These are phyloP conservation scores for Francoa sonchifolia DNA, from an alignment of 441 rosid genomes.

Conservation along the genomic window DNA sequence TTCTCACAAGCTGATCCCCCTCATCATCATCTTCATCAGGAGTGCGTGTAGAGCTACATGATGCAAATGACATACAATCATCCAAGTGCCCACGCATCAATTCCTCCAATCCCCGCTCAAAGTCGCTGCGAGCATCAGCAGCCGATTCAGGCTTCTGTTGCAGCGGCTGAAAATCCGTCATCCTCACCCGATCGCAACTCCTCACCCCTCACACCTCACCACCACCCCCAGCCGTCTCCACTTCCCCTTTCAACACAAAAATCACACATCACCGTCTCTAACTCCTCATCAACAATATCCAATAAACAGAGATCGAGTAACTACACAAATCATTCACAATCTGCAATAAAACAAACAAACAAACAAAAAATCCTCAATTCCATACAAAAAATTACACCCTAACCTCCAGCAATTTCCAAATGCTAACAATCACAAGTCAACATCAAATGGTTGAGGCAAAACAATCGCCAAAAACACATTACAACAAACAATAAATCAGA, in stretches of 20 bases:
- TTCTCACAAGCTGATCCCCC: slow-evolving; percentile 57
- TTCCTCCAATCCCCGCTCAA: slow-evolving; percentile 60
- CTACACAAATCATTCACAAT: too few species aligned
- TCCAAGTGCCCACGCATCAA: slow-evolving; percentile 78
- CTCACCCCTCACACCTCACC: slow-evolving; percentile 9
- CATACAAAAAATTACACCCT: too few species aligned
- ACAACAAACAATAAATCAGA: too few species aligned
- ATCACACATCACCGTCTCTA: slow-evolving; percentile 2
- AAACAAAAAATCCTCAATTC: background rate
- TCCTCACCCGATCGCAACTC: slow-evolving; percentile 20
- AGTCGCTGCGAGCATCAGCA: slow-evolving; percentile 34
- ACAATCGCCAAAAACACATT: too few species aligned
- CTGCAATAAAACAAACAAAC: too few species aligned
- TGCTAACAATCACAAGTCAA: too few species aligned
- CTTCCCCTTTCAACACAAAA: slow-evolving; percentile 9
- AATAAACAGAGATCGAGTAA: too few species aligned
- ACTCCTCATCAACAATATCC: background rate
- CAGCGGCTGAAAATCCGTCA: slow-evolving; percentile 60
- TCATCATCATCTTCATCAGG: slow-evolving; percentile 60
- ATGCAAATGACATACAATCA: slow-evolving; percentile 64
- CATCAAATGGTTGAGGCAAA: too few species aligned
- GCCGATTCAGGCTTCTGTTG: slow-evolving; percentile 66
- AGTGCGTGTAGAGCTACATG: slow-evolving; percentile 49
- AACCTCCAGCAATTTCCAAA: too few species aligned
- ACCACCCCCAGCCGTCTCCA: slow-evolving; percentile 19